Evolutionary conservation across 2,329 filamentous ascomycete genomes (phyloP), one percentile per base, ranked within the genome.

Genomic region (Aspergillus sp.): DNA sequence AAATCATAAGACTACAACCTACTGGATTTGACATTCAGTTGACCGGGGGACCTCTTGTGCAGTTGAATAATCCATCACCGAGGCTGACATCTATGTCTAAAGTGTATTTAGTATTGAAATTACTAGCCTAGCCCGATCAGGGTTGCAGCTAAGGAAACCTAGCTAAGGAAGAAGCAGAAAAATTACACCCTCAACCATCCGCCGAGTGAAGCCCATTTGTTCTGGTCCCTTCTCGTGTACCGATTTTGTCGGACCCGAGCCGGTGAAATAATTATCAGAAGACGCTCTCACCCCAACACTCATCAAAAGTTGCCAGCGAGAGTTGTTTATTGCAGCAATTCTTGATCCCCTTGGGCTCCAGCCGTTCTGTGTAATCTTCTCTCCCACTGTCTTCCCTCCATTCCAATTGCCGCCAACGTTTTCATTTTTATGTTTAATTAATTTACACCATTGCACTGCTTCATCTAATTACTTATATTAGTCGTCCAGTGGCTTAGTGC

Each of bases 261-360:
- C 45, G 37, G 50, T 50, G 50, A 41, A 56, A 53, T 49, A 52
- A 54, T 48, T 47, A 54, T 43, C 21, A 46, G n/a, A 17, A 54
- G 43, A 51, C 55, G 35, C 55, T 58, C 61, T 67, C 62, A 62
- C 65, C 68, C 67, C 67, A 63, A 63, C 61, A 58, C 59, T 60
- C 59, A 60, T 51, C 63, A 62, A 64, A 62, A 58, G 58, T 56
- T 45, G 55, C 41, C 55, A 58, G 51, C 19, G 41, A 46, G 31
- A 39, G 17, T 40, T 39, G 33, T 46, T 31, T 33, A 44, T 60
- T 31, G 44, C 47, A 43, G 48, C 47, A 56, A 27, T 35, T 50
- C 17, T 52, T 39, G 41, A 37, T 43, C 21, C n/a, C 43, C 14
- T 52, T 58, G 62, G 57, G 41, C 53, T 56, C 48, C 55, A 52